Percentiles rank a stretch among this genome's conserved stretches.
phyloP scores from a whole-genome alignment of 1,284 basidiomycete genomes.

The Malassezia sp. region DNA sequence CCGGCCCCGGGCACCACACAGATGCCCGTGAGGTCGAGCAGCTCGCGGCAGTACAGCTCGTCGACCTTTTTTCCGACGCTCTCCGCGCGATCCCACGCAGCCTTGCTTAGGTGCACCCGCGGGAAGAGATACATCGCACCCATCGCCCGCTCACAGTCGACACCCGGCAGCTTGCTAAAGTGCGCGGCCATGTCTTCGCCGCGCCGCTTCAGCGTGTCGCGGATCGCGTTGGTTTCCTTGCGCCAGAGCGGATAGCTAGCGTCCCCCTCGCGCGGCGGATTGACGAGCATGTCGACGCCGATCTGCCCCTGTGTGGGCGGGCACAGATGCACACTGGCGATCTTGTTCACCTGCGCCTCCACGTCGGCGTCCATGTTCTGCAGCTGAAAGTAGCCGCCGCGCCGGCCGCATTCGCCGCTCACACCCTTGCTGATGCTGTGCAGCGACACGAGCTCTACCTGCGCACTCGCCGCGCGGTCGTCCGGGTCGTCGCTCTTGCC shows the following conservation, averaged over 20 bases:
- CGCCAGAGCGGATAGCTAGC: conserved; percentile 33
- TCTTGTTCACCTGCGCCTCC: conserved; percentile 41
- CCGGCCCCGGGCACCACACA: conserved; percentile 43
- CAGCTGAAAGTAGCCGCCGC: conserved; percentile 43
- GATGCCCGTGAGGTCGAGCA: conserved; percentile 42
- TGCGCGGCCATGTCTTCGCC: conserved; percentile 30
- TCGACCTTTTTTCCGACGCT: conserved; percentile 34
- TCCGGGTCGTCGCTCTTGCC: conserved; percentile 15
- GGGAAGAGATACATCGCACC: conserved; percentile 85
- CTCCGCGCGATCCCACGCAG: conserved; percentile 31
- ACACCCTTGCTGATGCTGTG: conserved; percentile 44
- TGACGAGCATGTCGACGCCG: conserved; percentile 42
- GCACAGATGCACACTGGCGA: conserved; percentile 39
- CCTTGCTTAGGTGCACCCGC: conserved; percentile 54
- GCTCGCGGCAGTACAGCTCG: conserved; percentile 38
- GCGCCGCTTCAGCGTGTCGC: conserved; percentile 27
- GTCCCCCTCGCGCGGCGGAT: conserved; percentile 29
- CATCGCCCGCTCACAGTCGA: conserved; percentile 49
- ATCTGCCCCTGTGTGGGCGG: conserved; percentile 43
- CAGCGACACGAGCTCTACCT: conserved; percentile 42
- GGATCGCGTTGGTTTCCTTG: conserved; percentile 29
- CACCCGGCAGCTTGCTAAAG: conserved; percentile 29
- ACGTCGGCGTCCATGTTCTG: conserved; percentile 41
- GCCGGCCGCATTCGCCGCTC: conserved; percentile 40
- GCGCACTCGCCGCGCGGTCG: conserved; percentile 26